Evolutionary conservation across 305 asterid genomes (phyloP).

Genomic region (Fraxinus sp.): DNA sequence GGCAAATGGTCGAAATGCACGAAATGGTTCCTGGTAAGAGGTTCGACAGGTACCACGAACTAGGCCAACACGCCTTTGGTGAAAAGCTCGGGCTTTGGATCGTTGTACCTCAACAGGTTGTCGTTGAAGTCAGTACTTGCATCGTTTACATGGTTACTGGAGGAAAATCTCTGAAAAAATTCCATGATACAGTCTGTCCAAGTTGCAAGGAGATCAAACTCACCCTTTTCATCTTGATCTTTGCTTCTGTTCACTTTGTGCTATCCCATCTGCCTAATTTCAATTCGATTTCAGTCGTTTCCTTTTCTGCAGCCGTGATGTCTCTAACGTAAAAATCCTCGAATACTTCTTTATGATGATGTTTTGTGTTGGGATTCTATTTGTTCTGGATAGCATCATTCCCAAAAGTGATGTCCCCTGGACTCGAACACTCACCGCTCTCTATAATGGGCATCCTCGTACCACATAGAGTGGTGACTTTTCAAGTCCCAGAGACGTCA

Average conservation of each 20-base stretch:
- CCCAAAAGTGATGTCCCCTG: background rate
- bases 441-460: background rate
- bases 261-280: conserved; percentile 53
- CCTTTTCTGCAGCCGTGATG: conserved; percentile 64
- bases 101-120: conserved; percentile 62
- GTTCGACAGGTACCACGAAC: conserved; percentile 67
- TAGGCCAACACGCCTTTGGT: conserved; percentile 71
- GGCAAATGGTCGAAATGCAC: conserved; percentile 93
- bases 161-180: conserved; percentile 58
- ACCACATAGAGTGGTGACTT: background rate
- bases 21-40: conserved; percentile 71
- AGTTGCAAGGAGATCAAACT: conserved; percentile 32
- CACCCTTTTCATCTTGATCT: conserved; percentile 45
- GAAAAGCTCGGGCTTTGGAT: conserved; percentile 65
- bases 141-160: conserved; percentile 80
- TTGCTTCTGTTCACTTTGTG: conserved; percentile 40
- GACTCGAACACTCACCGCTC: background rate
- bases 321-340: conserved; percentile 33
- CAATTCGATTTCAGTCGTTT: conserved; percentile 48
- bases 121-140: conserved; percentile 58
- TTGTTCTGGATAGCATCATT: background rate
- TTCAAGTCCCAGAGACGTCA: background rate
- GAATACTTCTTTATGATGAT: background rate
- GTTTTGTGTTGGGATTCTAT: background rate
- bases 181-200: conserved; percentile 39